Evolutionary conservation across 208 protist species (phyloP), one percentile per base, ranked within the genome.

Genomic region (Willaertia magna): DNA sequence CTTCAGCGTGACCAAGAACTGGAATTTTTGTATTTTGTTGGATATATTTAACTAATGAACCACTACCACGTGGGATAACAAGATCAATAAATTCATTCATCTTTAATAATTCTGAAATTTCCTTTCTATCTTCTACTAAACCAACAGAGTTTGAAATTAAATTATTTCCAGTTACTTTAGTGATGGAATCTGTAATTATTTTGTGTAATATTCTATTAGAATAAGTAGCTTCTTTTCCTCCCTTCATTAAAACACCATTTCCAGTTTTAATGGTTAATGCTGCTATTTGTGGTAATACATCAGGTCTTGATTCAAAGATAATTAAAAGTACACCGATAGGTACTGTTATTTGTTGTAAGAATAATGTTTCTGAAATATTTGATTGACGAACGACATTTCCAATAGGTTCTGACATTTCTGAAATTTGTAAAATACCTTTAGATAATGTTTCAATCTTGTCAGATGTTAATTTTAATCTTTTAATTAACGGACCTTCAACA

Each of bases 1-100:
- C 96, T 84, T 97, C 96, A 4, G 95, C 93, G 90, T 98, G 96
- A 44, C 95, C 95, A 12, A 98, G 89, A 4, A 97, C 94, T 30
- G 95, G 94, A 84, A 97, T 96, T 67, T 90, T 91, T 43, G 93
- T 95, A 61, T 92, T 93, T 40, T 83, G 30, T 87, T 96, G 91
- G 49, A 97, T 94, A 90, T 93, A 90, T 84, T 91, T 88, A 82
- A 97, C 94, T 89, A 97, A 91, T 40, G 89, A 87, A 81, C 94
- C 94, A 84, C 91, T 91, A 34, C 95, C 95, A 55, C 95, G 92
- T 1, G 95, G 95, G 59, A 97, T 95, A 85, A 96, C 91, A 6
- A 97, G 92, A 89, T 97, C 95, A 67, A 97, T 96, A 81, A 93
- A 85, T 43, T 87, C 85, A 59, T 96, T 90, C 48, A 94, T 86